These are phyloP conservation scores for Nicotiana tomentosiformis DNA, from an alignment of 257 asterid genomes.

Conservation along the genomic window DNA sequence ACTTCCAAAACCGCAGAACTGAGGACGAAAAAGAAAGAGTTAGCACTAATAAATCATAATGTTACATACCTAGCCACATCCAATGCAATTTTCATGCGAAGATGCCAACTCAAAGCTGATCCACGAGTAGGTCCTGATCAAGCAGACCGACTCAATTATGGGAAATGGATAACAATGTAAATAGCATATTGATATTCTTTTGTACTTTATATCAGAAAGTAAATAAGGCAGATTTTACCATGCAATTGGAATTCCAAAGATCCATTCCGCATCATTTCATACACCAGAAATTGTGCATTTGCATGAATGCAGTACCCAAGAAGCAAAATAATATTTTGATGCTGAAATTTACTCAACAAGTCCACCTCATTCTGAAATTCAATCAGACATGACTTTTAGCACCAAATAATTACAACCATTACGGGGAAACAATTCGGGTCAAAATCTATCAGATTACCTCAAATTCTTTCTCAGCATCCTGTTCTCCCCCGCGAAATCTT, in stretches of 20 bases:
- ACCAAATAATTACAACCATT: neutral
- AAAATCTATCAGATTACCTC: constrained; percentile 41
- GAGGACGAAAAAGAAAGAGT: neutral
- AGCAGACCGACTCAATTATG: neutral
- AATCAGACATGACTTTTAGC: neutral
- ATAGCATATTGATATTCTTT: neutral
- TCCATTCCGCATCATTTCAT: constrained; percentile 87
- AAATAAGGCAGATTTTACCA: constrained; percentile 35
- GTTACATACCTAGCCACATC: constrained; percentile 77
- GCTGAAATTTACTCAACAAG: constrained; percentile 62
- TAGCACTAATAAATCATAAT: neutral
- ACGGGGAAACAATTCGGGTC: neutral
- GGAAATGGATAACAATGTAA: neutral
- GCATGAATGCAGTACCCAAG: constrained; percentile 73
- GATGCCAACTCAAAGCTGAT: constrained; percentile 71
- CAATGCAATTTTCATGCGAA: constrained; percentile 87
- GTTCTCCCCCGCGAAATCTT: constrained; percentile 49
- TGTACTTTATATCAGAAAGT: neutral
- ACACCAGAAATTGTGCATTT: constrained; percentile 63
- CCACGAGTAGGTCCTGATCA: constrained; percentile 61
- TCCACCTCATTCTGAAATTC: constrained; percentile 77
- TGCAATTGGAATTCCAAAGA: constrained; percentile 77
- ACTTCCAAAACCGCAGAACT: neutral
- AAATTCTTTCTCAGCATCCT: constrained; percentile 59
- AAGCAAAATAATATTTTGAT: constrained; percentile 76